Conservation (phyloP, 2,329 filamentous ascomycete species). For the Alternaria gaisen region DNA sequence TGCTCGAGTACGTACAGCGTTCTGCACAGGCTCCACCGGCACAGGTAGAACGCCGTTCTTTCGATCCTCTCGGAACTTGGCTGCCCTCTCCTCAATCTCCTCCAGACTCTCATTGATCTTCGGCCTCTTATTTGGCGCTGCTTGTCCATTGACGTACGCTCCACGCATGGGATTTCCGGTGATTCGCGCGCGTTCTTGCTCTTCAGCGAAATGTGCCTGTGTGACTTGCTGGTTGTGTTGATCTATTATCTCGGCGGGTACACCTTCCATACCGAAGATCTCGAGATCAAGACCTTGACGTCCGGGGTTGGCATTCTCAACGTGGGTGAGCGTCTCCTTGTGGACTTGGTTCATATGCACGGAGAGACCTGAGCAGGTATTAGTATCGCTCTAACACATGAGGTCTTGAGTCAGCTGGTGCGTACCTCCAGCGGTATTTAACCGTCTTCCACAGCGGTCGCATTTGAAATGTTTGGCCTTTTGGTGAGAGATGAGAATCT, state of each 20-base stretch:
- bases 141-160: conserved; percentile 50
- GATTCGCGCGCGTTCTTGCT: conserved; percentile 80
- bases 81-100: conserved; percentile 81
- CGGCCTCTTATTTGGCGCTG: conserved; percentile 64
- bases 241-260: conserved; percentile 83
- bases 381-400: conserved; percentile 8
- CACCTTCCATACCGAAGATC: conserved; percentile 98
- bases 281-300: conserved; percentile 87
- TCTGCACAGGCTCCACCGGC: conserved; percentile 46
- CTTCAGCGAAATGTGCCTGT: conserved; percentile 83
- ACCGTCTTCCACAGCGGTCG: conserved; percentile 82
- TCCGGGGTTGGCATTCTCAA: conserved; percentile 92
- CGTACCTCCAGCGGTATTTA: conserved; percentile 94
- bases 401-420: conserved; percentile 9
- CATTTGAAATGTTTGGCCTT: conserved; percentile 99
- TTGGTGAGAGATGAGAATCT: conserved; percentile 95
- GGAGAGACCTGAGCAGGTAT: conserved; percentile 72
- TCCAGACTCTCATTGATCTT: conserved; percentile 76
- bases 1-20: conserved; percentile 17
- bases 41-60: conserved; percentile 53
- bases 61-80: conserved; percentile 54
- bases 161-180: conserved; percentile 82
- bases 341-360: conserved; percentile 99
- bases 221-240: conserved; percentile 88
- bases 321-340: conserved; percentile 85